phyloP scores from a whole-genome alignment of 345 rosid species.

The Populus pruinosa region DNA sequence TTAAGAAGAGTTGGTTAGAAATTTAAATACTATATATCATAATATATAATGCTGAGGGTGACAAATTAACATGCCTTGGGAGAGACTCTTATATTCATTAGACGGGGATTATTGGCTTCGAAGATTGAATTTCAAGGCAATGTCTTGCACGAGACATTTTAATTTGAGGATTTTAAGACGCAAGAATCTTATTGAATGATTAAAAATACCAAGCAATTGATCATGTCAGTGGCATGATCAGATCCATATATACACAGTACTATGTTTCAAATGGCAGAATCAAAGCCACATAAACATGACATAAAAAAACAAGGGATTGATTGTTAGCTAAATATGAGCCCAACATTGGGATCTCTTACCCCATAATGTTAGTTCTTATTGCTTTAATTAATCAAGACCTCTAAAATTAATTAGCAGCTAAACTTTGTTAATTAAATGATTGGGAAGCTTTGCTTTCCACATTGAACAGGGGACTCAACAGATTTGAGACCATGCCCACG shows the following conservation, averaged over 20 bases:
- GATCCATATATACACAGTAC: neutral
- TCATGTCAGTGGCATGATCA: neutral
- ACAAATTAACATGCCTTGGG: neutral
- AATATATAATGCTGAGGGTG: neutral
- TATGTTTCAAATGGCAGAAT: neutral
- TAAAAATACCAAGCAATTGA: neutral
- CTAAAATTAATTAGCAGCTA: neutral
- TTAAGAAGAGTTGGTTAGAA: neutral
- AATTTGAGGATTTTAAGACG: neutral
- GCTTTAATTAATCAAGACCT: no score
- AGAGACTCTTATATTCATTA: neutral
- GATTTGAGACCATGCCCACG: neutral
- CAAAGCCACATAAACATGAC: neutral
- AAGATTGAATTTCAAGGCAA: neutral
- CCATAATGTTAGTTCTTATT: no score
- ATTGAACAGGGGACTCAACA: neutral
- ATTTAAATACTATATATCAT: neutral
- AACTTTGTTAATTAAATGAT: neutral
- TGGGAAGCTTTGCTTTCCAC: neutral
- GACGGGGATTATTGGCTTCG: neutral
- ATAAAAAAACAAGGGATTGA: neutral
- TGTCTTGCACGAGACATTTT: constrained; percentile 18
- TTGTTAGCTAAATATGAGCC: neutral
- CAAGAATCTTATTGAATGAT: constrained; percentile 3
- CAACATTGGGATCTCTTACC: neutral